These are phyloP conservation scores for Leccinellum albellum DNA, from an alignment of 768 basidiomycete species.

Conservation along the genomic window DNA sequence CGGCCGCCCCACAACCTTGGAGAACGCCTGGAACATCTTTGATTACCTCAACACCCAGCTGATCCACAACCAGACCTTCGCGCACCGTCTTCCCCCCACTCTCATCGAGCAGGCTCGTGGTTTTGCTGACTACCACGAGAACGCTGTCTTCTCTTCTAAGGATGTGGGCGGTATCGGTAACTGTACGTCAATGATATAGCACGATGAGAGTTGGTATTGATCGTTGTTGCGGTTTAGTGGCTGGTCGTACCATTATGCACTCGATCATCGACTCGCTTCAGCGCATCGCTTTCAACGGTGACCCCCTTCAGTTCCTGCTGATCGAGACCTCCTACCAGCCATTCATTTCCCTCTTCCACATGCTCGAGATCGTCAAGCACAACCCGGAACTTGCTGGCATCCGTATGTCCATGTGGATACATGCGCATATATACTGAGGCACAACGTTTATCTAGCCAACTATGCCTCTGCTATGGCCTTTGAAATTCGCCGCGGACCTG, in stretches of 20 bases:
- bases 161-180: conserved; percentile 70
- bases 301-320: conserved; percentile 75
- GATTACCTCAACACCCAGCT: conserved; percentile 76
- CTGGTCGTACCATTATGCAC: conserved; percentile 75
- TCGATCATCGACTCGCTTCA: conserved; percentile 69
- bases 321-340: conserved; percentile 85
- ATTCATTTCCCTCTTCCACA: conserved; percentile 84
- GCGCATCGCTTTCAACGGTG: conserved; percentile 73
- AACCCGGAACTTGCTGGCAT: conserved; percentile 60
- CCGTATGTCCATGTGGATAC: conserved; percentile 44
- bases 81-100: conserved; percentile 75
- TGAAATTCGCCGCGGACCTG: conserved; percentile 72
- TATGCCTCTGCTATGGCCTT: conserved; percentile 72
- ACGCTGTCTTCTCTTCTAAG: conserved; percentile 63
- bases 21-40: conserved; percentile 76
- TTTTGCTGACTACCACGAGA: conserved; percentile 78
- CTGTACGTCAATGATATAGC: conserved; percentile 46
- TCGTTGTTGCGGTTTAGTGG: conserved; percentile 45
- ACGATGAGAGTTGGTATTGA: conserved; percentile 5
- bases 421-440: conserved; percentile 10
- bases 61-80: conserved; percentile 79
- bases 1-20: conserved; percentile 60
- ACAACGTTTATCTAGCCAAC: conserved; percentile 47
- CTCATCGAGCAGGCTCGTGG: conserved; percentile 69
- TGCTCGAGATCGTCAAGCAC: conserved; percentile 57